Evolutionary conservation across 257 asterid genomes (phyloP).

Genomic region (Plectranthus barbatus): DNA sequence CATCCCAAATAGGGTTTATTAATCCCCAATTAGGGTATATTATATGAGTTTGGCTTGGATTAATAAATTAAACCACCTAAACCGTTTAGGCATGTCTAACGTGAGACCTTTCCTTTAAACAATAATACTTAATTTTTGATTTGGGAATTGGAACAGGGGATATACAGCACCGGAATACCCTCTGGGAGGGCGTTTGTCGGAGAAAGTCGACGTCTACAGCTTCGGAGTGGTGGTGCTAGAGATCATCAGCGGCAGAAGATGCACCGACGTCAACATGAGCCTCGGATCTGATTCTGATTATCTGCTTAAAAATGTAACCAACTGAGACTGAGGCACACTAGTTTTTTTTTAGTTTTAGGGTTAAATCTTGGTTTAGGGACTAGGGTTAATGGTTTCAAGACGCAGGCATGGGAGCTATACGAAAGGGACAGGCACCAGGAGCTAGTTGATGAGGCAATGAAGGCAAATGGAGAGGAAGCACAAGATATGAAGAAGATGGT

Average conservation of each 20-base stretch:
- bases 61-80: too few relatives aligned
- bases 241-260: constrained; percentile 54
- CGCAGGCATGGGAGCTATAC: constrained; percentile 62
- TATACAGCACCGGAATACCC: constrained; percentile 80
- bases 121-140: too few relatives aligned
- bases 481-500: constrained; percentile 53
- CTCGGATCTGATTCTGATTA: constrained; percentile 37
- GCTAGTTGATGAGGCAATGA: constrained; percentile 46
- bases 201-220: constrained; percentile 72
- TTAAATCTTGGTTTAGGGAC: too few relatives aligned
- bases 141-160: constrained; percentile 34
- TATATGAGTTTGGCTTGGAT: too few relatives aligned
- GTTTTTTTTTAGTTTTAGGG: too few relatives aligned
- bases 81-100: too few relatives aligned
- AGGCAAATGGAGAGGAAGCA: constrained; percentile 22
- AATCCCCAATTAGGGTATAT: too few relatives aligned
- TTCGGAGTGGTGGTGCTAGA: constrained; percentile 65
- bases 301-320: constrained; percentile 51
- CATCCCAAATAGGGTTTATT: too few relatives aligned
- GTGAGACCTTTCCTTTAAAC: too few relatives aligned
- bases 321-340: neutral
- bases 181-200: constrained; percentile 59
- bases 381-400: too few relatives aligned
- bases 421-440: constrained; percentile 33
- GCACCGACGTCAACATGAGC: constrained; percentile 35